A percentile compares a stretch with the other conserved stretches of the same genome.
phyloP scores from a whole-genome alignment of 2,329 filamentous ascomycete species.

The Beauveria sp. region DNA sequence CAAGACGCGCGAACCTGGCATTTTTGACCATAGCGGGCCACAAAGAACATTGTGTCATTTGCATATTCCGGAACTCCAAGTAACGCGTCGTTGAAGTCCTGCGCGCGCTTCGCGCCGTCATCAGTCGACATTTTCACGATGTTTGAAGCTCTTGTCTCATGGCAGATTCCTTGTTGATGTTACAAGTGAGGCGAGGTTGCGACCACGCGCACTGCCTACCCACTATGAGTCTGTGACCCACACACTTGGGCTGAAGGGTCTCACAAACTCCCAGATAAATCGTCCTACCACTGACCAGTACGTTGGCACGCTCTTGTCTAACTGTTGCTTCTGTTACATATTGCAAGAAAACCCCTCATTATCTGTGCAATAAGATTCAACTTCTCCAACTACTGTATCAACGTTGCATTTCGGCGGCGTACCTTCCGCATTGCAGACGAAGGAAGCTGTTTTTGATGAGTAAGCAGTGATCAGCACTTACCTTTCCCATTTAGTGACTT shows the following conservation, averaged over 20 bases:
- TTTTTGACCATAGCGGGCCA: slow-evolving; percentile 19
- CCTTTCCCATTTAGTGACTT: not conserved
- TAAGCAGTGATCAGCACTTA: slow-evolving; percentile 6
- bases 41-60: slow-evolving; percentile 24
- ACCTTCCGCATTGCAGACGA: not conserved
- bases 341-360: not conserved
- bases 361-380: no score
- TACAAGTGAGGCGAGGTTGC: not conserved
- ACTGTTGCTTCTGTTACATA: not conserved
- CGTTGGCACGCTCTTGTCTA: not conserved
- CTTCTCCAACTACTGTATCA: no score
- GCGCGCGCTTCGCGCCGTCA: slow-evolving; percentile 19
- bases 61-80: slow-evolving; percentile 21
- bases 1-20: slow-evolving; percentile 18
- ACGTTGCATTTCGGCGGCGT: no score
- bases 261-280: not conserved
- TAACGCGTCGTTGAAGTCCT: slow-evolving; percentile 21
- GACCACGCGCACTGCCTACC: not conserved
- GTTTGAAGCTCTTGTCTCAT: not conserved
- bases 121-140: slow-evolving; percentile 4
- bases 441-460: not conserved
- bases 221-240: not conserved
- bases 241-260: not conserved
- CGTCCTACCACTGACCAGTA: not conserved
- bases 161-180: not conserved